Evolutionary conservation across 2,329 filamentous ascomycete genomes (phyloP), one percentile per base, ranked within the genome.

Genomic region (Fusarium buharicum): DNA sequence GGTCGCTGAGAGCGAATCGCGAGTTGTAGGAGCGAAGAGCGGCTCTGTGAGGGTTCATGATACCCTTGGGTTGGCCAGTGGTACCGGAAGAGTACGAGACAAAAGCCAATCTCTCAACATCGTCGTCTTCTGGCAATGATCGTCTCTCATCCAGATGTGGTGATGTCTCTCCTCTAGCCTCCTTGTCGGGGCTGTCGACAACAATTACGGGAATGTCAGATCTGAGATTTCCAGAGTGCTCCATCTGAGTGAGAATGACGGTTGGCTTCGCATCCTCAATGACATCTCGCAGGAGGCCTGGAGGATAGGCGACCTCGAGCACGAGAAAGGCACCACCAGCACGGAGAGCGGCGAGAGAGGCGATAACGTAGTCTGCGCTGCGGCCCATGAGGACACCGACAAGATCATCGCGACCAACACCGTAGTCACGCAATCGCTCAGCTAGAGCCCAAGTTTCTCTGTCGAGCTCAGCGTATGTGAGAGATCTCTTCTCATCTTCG

Each of bases 51-150:
- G 90, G 88, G 72, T 93, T 93, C 50, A 89, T 89, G 71, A 94
- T 93, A 50, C 90, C 90, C 75, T 93, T 93, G n/a, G 90, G 90
- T 62, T 86, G 87, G 64, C 90, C 90, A 1, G 90, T 93, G 0
- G 90, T 92, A 31, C 90, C 90, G 5, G 88, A 91, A 1, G 89
- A 91, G 75, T 93, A 93, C 1, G 89, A 90, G n/a, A 93, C 90
- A 72, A 93, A 94, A 16, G 89, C 86, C 17, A 93, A 81, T 38
- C 88, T 83, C 62, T 93, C 90, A 50, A 93, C 76, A 70, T 93
- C 90, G 68, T 88, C 82, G 8, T 88, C 85, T 1, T 82, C 79
- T 3, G 88, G 87, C 18, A 87, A 72, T 11, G 82, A 81, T 14
- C 81, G 75, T 47, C 81, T 78, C 6, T 78, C 72, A n/a, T 81